Conservation (phyloP, 2,329 filamentous ascomycete species). For the Dactylonectria estremocensis region DNA sequence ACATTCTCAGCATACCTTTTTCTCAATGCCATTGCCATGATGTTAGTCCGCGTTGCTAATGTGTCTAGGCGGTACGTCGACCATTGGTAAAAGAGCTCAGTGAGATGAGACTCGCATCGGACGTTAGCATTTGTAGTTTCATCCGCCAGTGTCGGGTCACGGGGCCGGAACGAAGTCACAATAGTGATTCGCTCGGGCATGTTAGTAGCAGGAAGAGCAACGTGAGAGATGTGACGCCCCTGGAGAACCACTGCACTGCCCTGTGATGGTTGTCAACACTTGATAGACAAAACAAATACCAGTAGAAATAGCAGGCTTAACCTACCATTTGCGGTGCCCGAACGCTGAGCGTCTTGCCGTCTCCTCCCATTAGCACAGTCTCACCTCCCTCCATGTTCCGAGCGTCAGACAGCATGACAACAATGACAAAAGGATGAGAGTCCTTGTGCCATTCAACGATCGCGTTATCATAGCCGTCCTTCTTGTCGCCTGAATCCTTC, state of each 20-base stretch:
- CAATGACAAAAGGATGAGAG: conserved; percentile 66
- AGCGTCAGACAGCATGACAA: conserved; percentile 66
- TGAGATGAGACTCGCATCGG: conserved; percentile 43
- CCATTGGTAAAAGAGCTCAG: conserved; percentile 52
- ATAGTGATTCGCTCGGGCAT: conserved; percentile 62
- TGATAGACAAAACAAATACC: not conserved
- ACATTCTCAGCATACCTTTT: conserved; percentile 46
- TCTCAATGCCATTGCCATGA: conserved; percentile 37
- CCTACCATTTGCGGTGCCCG: conserved; percentile 45
- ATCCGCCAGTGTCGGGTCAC: conserved; percentile 56
- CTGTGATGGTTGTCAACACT: conserved; percentile 24
- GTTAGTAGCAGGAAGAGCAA: conserved; percentile 58
- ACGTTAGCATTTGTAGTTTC: conserved; percentile 56
- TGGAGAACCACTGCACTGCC: conserved; percentile 62
- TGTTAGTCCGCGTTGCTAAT: conserved; percentile 37
- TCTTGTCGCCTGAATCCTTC: conserved; percentile 34
- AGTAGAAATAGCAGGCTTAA: not conserved
- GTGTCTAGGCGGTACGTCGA: conserved; percentile 48
- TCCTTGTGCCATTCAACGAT: conserved; percentile 64
- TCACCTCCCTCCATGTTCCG: conserved; percentile 62
- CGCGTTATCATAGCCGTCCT: conserved; percentile 35
- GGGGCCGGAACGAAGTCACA: conserved; percentile 62
- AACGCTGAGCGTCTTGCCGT: conserved; percentile 46
- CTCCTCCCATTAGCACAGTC: conserved; percentile 46
- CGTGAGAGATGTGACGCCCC: conserved; percentile 62